Percentiles rank a stretch among this genome's conserved stretches.
Evolutionary conservation across 2,329 filamentous ascomycete species (phyloP).

Genomic region (Cercospora zeina): DNA sequence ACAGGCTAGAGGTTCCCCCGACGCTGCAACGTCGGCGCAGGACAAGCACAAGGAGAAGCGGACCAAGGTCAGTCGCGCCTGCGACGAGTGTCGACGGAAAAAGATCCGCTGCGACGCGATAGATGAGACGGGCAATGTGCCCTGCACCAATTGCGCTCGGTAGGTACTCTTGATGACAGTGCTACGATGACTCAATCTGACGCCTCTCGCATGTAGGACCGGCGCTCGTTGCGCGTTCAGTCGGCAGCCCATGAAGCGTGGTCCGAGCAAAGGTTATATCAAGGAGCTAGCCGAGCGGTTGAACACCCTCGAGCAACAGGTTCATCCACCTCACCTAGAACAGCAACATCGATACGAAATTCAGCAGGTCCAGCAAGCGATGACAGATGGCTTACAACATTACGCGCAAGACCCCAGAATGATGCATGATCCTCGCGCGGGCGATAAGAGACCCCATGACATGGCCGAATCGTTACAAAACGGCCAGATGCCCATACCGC

Average conservation of each 20-base stretch:
- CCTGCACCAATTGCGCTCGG: conserved; percentile 71
- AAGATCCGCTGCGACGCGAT: conserved; percentile 85
- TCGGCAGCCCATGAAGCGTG: conserved; percentile 74
- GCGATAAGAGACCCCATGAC: conserved; percentile 39
- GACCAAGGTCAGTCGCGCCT: conserved; percentile 83
- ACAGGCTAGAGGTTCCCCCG: conserved; percentile 28
- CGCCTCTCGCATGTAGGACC: conserved; percentile 43
- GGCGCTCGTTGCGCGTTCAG: conserved; percentile 81
- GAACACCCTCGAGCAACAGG: conserved; percentile 76
- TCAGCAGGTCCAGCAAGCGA: conserved; percentile 37
- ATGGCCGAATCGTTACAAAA: conserved; percentile 33
- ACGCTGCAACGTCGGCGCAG: conserved; percentile 21
- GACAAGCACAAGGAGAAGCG: conserved; percentile 56
- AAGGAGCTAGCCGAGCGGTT: conserved; percentile 87
- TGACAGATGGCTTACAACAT: conserved; percentile 31
- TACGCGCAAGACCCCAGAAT: conserved; percentile 24
- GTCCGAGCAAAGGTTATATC: conserved; percentile 91
- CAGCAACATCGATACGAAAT: conserved; percentile 37
- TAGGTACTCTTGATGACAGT: neutral
- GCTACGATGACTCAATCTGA: neutral
- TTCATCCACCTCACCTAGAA: conserved; percentile 45
- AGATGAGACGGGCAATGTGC: conserved; percentile 69
- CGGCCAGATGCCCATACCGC: conserved; percentile 20
- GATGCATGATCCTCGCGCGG: conserved; percentile 33
- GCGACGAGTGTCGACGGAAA: conserved; percentile 84